A percentile compares a stretch with the other conserved stretches of the same genome.
These are phyloP conservation scores for Lactuca saligna DNA, from an alignment of 129 eudicot species.

Conservation along the genomic window DNA sequence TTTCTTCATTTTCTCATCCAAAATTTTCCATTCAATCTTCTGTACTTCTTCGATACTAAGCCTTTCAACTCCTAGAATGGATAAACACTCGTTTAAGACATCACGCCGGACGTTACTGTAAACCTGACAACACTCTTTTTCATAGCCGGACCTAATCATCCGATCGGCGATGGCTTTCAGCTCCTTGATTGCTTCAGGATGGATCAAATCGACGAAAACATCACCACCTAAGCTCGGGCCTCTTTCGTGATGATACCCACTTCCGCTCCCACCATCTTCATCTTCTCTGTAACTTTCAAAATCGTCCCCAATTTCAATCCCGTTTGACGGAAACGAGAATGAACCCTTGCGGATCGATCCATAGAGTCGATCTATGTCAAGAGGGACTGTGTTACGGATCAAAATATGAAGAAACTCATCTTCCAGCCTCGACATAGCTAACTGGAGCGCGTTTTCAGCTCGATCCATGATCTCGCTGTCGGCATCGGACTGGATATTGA, in stretches of 20 bases:
- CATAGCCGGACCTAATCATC: constrained; percentile 85
- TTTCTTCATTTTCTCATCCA: constrained; percentile 95
- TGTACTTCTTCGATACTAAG: constrained; percentile 94
- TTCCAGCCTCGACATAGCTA: constrained; percentile 75
- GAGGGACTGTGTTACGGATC: constrained; percentile 46
- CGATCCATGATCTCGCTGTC: constrained; percentile 52
- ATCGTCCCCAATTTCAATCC: constrained; percentile 45
- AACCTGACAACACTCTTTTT: constrained; percentile 91
- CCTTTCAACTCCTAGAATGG: constrained; percentile 71
- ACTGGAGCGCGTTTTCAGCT: constrained; percentile 70
- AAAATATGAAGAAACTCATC: constrained; percentile 68
- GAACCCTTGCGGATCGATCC: constrained; percentile 57
- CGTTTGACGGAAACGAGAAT: constrained; percentile 35
- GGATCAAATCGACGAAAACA: constrained; percentile 58
- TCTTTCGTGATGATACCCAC: constrained; percentile 50
- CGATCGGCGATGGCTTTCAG: constrained; percentile 75
- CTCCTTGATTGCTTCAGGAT: constrained; percentile 54
- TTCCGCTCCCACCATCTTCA: constrained; percentile 27
- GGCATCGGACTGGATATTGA: constrained; percentile 24
- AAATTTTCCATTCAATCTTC: constrained; percentile 75
- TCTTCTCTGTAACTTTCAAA: constrained; percentile 41
- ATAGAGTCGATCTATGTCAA: constrained; percentile 58
- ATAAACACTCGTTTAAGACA: constrained; percentile 73
- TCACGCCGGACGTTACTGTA: constrained; percentile 73
- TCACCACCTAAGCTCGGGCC: constrained; percentile 77